Base-by-base conservation (phyloP, 2,329 filamentous ascomycete species). In the Claviceps sp. region DNA sequence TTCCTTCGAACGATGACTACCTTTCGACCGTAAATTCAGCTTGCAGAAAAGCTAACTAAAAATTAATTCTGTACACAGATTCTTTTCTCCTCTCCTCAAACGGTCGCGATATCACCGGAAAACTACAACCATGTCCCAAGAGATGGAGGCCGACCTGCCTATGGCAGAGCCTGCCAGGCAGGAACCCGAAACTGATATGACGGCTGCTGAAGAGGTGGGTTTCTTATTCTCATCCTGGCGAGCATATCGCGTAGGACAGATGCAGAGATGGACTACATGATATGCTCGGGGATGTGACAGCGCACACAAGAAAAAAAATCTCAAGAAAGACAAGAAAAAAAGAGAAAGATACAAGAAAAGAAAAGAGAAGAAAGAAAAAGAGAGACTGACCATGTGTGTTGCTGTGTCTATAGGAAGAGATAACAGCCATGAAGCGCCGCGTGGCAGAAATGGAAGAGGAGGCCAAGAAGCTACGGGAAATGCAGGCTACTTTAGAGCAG, bases 391-490 rank as follows among this genome's bases (percentile, higher is more conserved):
- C 54, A 54, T 42, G 36, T 46, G 53, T 52, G 38, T 46, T 51
- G 24, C 42, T 57, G 54, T 58, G 55, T 48, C 42, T 34, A 47
- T 65, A 81, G 78, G 77, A 91, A 76, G 87, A 93, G 69, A 91
- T 93, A 62, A 82, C 81, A 55, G 87, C 85, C 54, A 93, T 93
- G 87, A 93, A 91, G 76, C 79, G 79, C 62, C 79, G 87, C 60
- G 87, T 93, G 56, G 87, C 85, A 57, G 87, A 93, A 72, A 93
- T 93, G 87, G 87, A 93, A 72, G 86, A 88, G 62, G 87, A 93
- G 73, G 87, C 87, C 5, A 85, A 85, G 54, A 90, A 90, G 70
- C 77, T 93, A 51, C 81, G 87, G 59, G 87, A 91, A 69, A 90
- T 93, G 87, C 87, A 93, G 67, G 84, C 84, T 52, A 83, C 78